Conservation (phyloP, 2,329 filamentous ascomycete genomes). For the Arthrobotrys entomopaga region DNA sequence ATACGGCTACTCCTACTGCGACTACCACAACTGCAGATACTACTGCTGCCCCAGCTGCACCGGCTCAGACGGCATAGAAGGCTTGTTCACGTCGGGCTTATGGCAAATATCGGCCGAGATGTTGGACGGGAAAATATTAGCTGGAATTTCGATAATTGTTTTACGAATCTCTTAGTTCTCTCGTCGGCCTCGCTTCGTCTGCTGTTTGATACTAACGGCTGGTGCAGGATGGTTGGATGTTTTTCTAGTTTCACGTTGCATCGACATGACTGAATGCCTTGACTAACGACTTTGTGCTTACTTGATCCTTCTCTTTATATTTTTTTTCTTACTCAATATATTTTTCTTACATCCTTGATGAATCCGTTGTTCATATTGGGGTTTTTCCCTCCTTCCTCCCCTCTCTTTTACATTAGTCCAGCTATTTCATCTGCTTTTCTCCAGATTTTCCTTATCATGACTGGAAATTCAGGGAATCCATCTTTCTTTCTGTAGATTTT, state of each 20-base stretch:
- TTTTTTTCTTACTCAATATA: conserved; percentile 6
- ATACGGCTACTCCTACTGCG: conserved; percentile 62
- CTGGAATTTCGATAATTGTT: conserved; percentile 36
- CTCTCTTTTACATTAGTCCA: conserved; percentile 25
- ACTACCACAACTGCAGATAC: conserved; percentile 61
- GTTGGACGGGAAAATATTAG: conserved; percentile 13
- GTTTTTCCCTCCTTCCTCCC: background rate
- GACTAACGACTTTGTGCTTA: conserved; percentile 25
- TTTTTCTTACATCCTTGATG: conserved; percentile 4
- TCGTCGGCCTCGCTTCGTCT: background rate
- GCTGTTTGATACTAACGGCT: background rate
- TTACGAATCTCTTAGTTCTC: conserved; percentile 31
- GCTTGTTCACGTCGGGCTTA: conserved; percentile 11
- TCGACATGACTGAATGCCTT: conserved; percentile 51
- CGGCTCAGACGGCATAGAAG: conserved; percentile 21
- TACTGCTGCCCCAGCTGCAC: conserved; percentile 31
- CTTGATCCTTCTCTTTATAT: conserved; percentile 1
- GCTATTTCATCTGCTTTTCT: conserved; percentile 11
- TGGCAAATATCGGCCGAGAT: conserved; percentile 13
- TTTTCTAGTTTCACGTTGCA: conserved; percentile 26
- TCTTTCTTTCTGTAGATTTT: background rate
- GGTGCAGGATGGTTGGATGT: conserved; percentile 6
- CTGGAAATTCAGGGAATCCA: background rate
- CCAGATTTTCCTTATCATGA: background rate
- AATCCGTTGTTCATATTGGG: conserved; percentile 34